phyloP scores from a whole-genome alignment of 495 filamentous ascomycete genomes.

The Cercophora sp. region DNA sequence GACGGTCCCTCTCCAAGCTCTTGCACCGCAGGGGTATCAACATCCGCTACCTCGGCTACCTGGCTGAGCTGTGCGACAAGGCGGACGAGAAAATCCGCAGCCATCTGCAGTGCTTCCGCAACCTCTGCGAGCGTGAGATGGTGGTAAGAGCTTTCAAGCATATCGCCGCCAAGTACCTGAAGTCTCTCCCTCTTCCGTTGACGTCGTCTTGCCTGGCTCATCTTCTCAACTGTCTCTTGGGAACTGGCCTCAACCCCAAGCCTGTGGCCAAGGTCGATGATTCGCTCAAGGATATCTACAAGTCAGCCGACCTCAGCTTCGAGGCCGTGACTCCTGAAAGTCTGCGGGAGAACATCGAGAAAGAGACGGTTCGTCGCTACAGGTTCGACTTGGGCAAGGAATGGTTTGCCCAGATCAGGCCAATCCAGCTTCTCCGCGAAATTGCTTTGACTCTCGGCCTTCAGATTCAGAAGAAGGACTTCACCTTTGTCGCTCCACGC shows the following conservation, averaged over 20 bases:
- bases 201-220: conserved; percentile 75
- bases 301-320: conserved; percentile 78
- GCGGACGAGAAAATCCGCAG: no score
- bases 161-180: conserved; percentile 71
- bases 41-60: conserved; percentile 85
- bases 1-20: conserved; percentile 78
- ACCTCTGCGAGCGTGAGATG: conserved; percentile 85
- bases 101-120: conserved; percentile 70
- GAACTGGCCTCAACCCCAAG: conserved; percentile 66
- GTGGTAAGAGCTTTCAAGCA: conserved; percentile 93
- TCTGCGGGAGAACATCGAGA: conserved; percentile 65
- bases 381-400: conserved; percentile 64
- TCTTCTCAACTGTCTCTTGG: conserved; percentile 91
- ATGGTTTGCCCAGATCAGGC: conserved; percentile 63
- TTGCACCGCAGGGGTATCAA: conserved; percentile 98
- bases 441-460: conserved; percentile 85
- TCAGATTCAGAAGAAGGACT: conserved; percentile 80
- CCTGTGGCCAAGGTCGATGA: conserved; percentile 76
- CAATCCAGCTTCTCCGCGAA: conserved; percentile 83
- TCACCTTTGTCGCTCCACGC: conserved; percentile 55
- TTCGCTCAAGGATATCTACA: conserved; percentile 66
- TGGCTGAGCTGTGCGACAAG: conserved; percentile 61
- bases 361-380: conserved; percentile 69
- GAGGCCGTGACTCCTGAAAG: conserved; percentile 68
- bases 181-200: conserved; percentile 73